These are phyloP conservation scores for Citrus cavaleriei DNA, from an alignment of 345 rosid species.

Conservation along the genomic window DNA sequence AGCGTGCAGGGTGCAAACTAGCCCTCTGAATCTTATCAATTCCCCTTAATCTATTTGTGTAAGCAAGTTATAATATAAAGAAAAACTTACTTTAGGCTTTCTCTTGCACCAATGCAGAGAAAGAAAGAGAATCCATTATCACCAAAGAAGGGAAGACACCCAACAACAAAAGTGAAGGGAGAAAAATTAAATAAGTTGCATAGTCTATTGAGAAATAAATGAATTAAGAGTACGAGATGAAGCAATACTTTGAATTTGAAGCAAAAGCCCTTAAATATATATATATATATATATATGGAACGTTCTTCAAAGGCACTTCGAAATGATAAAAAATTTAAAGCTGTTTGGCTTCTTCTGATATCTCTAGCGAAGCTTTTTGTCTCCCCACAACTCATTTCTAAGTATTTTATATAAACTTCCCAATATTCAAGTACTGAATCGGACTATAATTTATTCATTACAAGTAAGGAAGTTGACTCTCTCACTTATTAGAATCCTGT, in stretches of 20 bases:
- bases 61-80: no score
- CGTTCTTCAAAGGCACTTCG: constrained; percentile 44
- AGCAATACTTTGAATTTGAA: constrained; percentile 28
- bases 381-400: constrained; percentile 10
- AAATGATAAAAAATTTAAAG: constrained; percentile 17
- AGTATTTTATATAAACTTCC: not conserved
- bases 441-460: constrained; percentile 8
- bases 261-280: constrained; percentile 25
- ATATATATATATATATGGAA: constrained; percentile 23
- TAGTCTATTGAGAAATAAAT: not conserved
- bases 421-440: not conserved
- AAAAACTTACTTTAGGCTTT: constrained; percentile 33
- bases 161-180: not conserved
- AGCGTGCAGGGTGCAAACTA: constrained; percentile 25
- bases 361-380: constrained; percentile 17
- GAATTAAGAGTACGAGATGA: constrained; percentile 22
- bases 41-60: not conserved
- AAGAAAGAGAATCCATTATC: constrained; percentile 19
- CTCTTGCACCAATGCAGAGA: constrained; percentile 42
- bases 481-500: constrained; percentile 10
- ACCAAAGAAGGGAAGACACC: constrained; percentile 19
- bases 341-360: constrained; percentile 34
- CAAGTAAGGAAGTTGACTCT: constrained; percentile 4
- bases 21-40: not conserved
- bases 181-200: not conserved